Base-by-base conservation (phyloP, 129 eudicot species). In the Pulicaria dysenterica region DNA sequence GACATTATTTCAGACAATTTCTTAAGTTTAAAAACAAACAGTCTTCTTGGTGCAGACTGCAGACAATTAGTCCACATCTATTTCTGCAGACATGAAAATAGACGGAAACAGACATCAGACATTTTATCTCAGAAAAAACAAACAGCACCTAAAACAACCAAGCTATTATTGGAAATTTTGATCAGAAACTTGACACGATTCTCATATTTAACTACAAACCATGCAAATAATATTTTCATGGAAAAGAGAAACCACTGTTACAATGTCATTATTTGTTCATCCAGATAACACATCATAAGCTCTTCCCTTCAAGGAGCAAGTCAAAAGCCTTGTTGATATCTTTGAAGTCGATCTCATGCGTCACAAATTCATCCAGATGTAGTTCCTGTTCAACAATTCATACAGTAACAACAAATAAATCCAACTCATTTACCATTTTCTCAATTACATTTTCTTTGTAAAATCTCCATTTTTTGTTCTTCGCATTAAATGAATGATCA, bases 261-360 rank as follows among this genome's bases (percentile, higher is more conserved):
- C 15, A 36, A 56, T 42, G 39, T 41, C n/a, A 9, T n/a, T n/a
- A 85, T 64, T 85, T 78, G 70, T 85, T 76, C 98, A 92, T 92
- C 98, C 96, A 89, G 42, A 92, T 83, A 49, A 92, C 94, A 65
- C 96, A 86, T 13, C 96, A 80, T 34, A 92, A 79, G 55, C 96
- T 80, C 68, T 87, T 81, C 31, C 96, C 98, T 71, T 76, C 77
- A 5, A 67, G 39, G 3, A 92, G 89, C 59, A 92, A 77, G 47
- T 92, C 96, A 41, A 89, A 92, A 47, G 96, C 96, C 75, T 74
- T 72, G 81, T 92, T 87, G 68, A 92, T 89, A 66, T 92, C 94
- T 67, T 85, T 83, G 43, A 92, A 85, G 4, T 74, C 76, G 69
- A 92, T 78, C 83, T 92, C 98, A 53, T 89, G 96, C 0, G 91